A percentile compares a stretch with the other conserved stretches of the same genome.
Conservation (phyloP, 2,329 filamentous ascomycete genomes). For the Cordyceps cicadae region DNA sequence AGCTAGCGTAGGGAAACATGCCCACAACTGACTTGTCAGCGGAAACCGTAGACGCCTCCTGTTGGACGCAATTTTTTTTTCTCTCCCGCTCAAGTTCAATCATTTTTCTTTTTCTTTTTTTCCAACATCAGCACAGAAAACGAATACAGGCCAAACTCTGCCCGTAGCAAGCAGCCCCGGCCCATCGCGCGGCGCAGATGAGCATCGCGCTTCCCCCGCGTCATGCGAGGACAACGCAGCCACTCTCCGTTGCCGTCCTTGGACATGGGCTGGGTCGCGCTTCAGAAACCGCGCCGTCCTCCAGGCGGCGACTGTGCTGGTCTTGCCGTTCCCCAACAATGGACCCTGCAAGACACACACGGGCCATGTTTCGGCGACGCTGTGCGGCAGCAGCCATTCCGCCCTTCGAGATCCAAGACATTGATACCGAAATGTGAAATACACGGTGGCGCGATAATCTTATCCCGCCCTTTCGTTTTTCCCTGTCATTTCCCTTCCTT, state of each 20-base stretch:
- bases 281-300: not conserved
- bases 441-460: not conserved
- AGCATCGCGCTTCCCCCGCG: not conserved
- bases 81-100: no score
- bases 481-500: not conserved
- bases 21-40: not conserved
- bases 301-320: no score
- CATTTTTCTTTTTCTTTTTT: no score
- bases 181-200: not conserved
- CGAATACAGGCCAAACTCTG: not conserved
- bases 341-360: not conserved
- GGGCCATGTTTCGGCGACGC: slow-evolving; percentile 3
- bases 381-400: not conserved
- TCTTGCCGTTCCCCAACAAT: not conserved
- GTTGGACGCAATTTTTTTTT: no score
- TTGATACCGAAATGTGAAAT: slow-evolving; percentile 1
- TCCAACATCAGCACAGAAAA: not conserved
- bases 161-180: not conserved
- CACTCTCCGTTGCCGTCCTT: not conserved
- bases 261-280: slow-evolving; percentile 2
- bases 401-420: slow-evolving; percentile 4
- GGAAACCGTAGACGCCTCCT: no score
- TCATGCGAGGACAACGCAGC: not conserved
- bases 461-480: not conserved
- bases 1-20: not conserved